These are phyloP conservation scores for Chaetomium sp. DNA, from an alignment of 2,329 filamentous ascomycete species.

Conservation along the genomic window DNA sequence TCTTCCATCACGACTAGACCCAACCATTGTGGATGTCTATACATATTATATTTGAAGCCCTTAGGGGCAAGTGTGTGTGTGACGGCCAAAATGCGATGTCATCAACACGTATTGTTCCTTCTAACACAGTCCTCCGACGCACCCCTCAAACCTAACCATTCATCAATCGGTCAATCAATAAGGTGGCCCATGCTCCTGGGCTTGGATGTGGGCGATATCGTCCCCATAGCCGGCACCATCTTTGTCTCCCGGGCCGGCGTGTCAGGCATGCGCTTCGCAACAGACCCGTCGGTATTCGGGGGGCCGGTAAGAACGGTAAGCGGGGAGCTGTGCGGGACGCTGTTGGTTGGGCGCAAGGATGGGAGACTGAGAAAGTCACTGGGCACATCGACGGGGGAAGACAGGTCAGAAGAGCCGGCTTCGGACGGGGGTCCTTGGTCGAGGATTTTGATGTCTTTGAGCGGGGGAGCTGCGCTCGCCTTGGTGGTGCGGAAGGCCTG, in stretches of 20 bases:
- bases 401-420: conserved; percentile 21
- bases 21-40: too few relatives aligned
- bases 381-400: conserved; percentile 20
- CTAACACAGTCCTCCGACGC: too few relatives aligned
- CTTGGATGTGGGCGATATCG: conserved; percentile 39
- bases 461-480: not conserved
- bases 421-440: conserved; percentile 9
- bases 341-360: conserved; percentile 23
- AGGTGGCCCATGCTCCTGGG: conserved; percentile 37
- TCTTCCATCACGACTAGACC: too few relatives aligned
- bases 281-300: not conserved
- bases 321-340: conserved; percentile 17
- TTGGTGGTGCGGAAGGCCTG: conserved; percentile 33
- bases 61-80: too few relatives aligned
- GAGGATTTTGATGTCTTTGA: conserved; percentile 21
- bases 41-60: too few relatives aligned
- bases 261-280: not conserved
- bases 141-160: not conserved
- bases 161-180: conserved; percentile 26
- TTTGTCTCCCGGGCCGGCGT: not conserved
- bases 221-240: conserved; percentile 15
- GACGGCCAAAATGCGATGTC: too few relatives aligned
- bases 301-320: conserved; percentile 6
- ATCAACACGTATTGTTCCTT: too few relatives aligned
- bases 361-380: conserved; percentile 17